Base-by-base conservation (phyloP, 495 filamentous ascomycete genomes). In the Apiosordaria backusii region DNA sequence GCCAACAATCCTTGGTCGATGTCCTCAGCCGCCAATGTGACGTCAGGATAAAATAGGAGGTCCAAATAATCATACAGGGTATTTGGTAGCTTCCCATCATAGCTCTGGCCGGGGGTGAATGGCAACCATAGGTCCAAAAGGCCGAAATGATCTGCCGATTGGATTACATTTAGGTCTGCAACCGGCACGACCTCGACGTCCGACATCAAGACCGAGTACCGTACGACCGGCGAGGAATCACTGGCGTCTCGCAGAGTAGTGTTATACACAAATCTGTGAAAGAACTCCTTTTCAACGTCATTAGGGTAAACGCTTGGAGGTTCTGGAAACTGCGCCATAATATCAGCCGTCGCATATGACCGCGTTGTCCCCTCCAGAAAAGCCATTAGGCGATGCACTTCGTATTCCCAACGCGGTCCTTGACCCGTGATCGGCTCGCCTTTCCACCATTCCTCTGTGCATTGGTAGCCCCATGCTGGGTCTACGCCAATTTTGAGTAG, bases 401-500 rank as follows among this genome's bases (percentile, higher is more conserved):
- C 88, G 23, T 82, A 77, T 19, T 78, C 58, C 62, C 88, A 79
- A 80, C 75, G 81, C n/a, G 87, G 81, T 40, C 84, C 85, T 13
- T 87, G 82, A 2, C 80, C 76, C 40, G 83, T 78, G 35, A 94
- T 90, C 0, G 80, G 67, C 10, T 84, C 81, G 5, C 93, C 93
- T 69, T 87, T 88, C 93, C 93, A 97, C 93, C 93, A 97, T 23
- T 94, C 87, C 9, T 83, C 74, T 65, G 90, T 82, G 63, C 84
- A 78, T 1, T 89, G 90, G 68, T 95, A 96, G 61, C 88, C 84
- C 27, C 70, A 71, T 4, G 79, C 77, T 13, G 87, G 79, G 29
- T 76, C 23, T 63, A 45, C 79, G 71, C 67, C 80, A 73, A 50
- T 82, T 22, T 83, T 79, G 16, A 97, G 80, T 29, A 97, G 81